phyloP scores from a whole-genome alignment of 345 rosid genomes.

The Pistacia atlantica region DNA sequence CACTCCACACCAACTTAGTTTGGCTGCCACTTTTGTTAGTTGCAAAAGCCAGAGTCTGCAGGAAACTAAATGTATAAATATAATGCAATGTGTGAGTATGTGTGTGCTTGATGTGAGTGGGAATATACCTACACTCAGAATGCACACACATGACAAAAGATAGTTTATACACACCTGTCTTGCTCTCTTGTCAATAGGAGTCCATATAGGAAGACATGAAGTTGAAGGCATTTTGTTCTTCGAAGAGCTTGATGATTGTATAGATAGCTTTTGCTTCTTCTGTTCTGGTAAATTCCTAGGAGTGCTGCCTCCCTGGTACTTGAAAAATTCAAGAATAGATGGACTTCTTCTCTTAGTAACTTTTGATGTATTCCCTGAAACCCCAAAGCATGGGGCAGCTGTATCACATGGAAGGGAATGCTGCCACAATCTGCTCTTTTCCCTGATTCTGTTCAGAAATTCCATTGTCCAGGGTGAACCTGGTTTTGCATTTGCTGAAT shows the following conservation, averaged over 20 bases:
- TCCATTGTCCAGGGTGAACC: slow-evolving; percentile 96
- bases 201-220: slow-evolving; percentile 46
- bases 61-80: slow-evolving; percentile 6
- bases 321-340: slow-evolving; percentile 78
- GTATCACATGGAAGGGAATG: slow-evolving; percentile 54
- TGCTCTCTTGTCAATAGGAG: slow-evolving; percentile 78
- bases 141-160: not conserved
- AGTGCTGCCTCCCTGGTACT: slow-evolving; percentile 68
- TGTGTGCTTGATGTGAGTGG: not conserved
- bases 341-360: slow-evolving; percentile 67
- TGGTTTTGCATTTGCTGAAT: slow-evolving; percentile 46
- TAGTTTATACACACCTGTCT: slow-evolving; percentile 46
- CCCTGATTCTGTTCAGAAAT: slow-evolving; percentile 79
- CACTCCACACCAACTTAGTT: slow-evolving; percentile 80
- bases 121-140: not conserved
- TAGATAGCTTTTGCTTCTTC: slow-evolving; percentile 60
- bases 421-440: slow-evolving; percentile 69
- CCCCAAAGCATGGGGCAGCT: slow-evolving; percentile 38
- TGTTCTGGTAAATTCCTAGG: slow-evolving; percentile 39
- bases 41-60: slow-evolving; percentile 69
- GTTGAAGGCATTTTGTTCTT: slow-evolving; percentile 38
- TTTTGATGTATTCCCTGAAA: slow-evolving; percentile 43
- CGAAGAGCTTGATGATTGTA: slow-evolving; percentile 39
- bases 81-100: not conserved
- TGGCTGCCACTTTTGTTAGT: slow-evolving; percentile 58